Conservation (phyloP, 495 filamentous ascomycete genomes). For the Penicillium subrubescens region DNA sequence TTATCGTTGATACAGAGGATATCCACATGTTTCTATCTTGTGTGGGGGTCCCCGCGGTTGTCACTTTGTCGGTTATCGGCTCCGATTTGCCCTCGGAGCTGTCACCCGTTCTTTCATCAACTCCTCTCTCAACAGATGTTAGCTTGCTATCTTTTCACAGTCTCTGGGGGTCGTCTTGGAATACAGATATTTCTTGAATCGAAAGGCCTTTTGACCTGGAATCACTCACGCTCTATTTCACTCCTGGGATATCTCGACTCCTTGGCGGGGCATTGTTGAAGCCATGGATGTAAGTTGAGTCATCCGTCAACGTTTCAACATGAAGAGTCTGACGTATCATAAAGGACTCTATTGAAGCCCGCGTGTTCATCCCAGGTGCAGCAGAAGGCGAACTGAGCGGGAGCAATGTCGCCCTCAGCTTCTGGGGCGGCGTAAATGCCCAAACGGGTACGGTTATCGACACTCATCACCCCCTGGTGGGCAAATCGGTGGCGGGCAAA, state of each 20-base stretch:
- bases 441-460: slow-evolving; percentile 32
- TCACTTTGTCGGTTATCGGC: neutral
- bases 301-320: neutral
- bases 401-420: slow-evolving; percentile 29
- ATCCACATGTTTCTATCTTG: neutral
- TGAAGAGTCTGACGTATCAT: neutral
- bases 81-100: neutral
- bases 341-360: neutral
- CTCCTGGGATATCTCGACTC: neutral
- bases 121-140: neutral
- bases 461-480: slow-evolving; percentile 32
- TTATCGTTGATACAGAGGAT: neutral
- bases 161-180: neutral
- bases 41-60: neutral
- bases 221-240: neutral
- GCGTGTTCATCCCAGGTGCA: neutral
- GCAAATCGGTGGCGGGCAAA: slow-evolving; percentile 16
- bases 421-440: slow-evolving; percentile 37
- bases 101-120: neutral
- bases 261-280: neutral
- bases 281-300: neutral
- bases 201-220: neutral
- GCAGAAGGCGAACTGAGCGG: slow-evolving; percentile 11
- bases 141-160: neutral
- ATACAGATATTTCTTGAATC: neutral